Evolutionary conservation across 2,329 filamentous ascomycete species (phyloP), one percentile per base, ranked within the genome.

Genomic region (Fusarium cicatricum): DNA sequence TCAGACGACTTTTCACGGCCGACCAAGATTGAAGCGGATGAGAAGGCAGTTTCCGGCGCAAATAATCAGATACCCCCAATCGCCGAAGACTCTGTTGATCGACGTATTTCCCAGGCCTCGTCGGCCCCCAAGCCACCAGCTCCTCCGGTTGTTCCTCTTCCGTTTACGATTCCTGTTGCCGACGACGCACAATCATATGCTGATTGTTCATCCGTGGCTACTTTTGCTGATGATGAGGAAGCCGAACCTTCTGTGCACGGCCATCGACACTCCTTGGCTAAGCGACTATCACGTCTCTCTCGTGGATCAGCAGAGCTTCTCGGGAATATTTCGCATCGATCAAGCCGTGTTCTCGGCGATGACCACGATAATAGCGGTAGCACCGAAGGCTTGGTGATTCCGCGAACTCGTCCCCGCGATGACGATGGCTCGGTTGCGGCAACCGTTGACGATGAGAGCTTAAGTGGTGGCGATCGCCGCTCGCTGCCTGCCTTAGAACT

Each of bases 161-260:
- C 89, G 0, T 90, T 91, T 72, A 81, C 71, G 10, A 77, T 90
- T 2, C 85, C 86, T 1, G 72, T 73, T 16, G 74, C 78, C 11
- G 74, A 78, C 2, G 75, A 79, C 5, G 70, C 75, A 19, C 33
- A 58, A 11, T 68, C 70, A 2, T 77, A 82, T 6, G 79, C 80
- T 14, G 80, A 82, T 16, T 75, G 81, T 23, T 91, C 88, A 3
- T 90, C 90, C 2, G 79, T 90, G 16, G 90, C 88, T 3, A 90
- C 90, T 0, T 82, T 89, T 66, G 87, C 88, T 14, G 87, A 89
- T 52, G 81, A 87, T 23, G 80, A 81, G 11, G 80, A 81, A n/a
- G 67, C 73, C 17, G 46, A 48, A 10, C 32, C 55, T 47, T 37
- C 70, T 59, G 40, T 63, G 49, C 42, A 61, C 38, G 52, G 57